Conservation (phyloP, 2,329 filamentous ascomycete species). For the Alternaria triticimaculans region DNA sequence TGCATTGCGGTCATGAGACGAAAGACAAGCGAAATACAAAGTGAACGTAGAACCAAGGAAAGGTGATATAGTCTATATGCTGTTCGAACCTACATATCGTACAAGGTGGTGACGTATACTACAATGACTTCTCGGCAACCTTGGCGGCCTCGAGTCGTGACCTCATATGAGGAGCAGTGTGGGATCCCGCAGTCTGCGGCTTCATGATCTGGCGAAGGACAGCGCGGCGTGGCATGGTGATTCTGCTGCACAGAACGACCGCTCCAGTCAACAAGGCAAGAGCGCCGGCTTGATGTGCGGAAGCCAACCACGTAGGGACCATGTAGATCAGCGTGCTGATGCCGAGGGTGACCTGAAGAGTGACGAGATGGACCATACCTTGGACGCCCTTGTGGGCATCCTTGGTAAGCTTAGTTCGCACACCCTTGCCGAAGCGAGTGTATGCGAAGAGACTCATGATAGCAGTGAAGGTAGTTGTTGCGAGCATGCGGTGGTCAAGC, state of each 20-base stretch:
- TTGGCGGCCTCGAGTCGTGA: conserved; percentile 29
- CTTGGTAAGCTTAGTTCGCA: conserved; percentile 65
- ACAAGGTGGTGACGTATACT: conserved; percentile 5
- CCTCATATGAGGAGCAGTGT: conserved; percentile 25
- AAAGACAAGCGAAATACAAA: background rate
- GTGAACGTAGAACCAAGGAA: background rate
- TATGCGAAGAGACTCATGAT: conserved; percentile 84
- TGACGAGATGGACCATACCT: conserved; percentile 83
- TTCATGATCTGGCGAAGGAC: conserved; percentile 41
- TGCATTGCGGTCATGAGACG: background rate
- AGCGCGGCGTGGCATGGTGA: conserved; percentile 42
- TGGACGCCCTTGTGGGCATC: conserved; percentile 74
- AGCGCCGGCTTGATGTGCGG: conserved; percentile 90
- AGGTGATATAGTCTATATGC: background rate
- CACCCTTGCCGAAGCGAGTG: conserved; percentile 68
- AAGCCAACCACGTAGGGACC: conserved; percentile 85
- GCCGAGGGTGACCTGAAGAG: conserved; percentile 81
- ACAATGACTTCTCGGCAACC: conserved; percentile 21
- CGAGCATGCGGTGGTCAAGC: conserved; percentile 91
- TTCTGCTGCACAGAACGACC: conserved; percentile 73
- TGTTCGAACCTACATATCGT: conserved; percentile 10
- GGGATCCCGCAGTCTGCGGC: conserved; percentile 21
- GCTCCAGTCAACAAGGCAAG: conserved; percentile 84
- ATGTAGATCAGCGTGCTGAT: conserved; percentile 93
- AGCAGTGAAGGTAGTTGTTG: conserved; percentile 83